Base-by-base conservation (phyloP, 768 basidiomycete genomes). In the Termitomyces titanicus region DNA sequence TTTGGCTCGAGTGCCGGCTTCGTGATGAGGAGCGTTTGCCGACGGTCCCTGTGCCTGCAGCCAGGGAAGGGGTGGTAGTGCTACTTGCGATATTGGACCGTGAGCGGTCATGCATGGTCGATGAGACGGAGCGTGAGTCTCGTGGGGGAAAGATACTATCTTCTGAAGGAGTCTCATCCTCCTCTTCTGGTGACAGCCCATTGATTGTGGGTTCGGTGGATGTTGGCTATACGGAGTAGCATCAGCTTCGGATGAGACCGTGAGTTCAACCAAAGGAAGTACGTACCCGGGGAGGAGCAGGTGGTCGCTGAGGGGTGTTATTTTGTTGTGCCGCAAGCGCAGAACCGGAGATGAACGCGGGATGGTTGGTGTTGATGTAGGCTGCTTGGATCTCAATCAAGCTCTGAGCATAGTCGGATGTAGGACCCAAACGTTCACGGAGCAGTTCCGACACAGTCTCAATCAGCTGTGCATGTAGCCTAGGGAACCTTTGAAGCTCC, bases 311-410 rank as follows among this genome's bases (percentile, higher is more conserved):
- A 24, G 70, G 77, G 11, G 69, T 64, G 33, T 64, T 60, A 27
- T 73, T 68, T 50, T 82, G 76, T 61, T 82, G 79, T 49, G 84
- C 78, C 55, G 83, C 82, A 10, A 77, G 67, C 40, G 88, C 82
- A 34, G 90, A 89, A 10, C 90, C 89, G 18, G 88, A 78, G 54
- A 95, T 86, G 71, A 98, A 98, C 31, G 91, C 83, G 6, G 97
- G 97, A 68, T 99, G 97, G 69, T 98, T 98, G 54, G 95, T 98
- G 70, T 99, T 99, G 79, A 99, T 98, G 68, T 99, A 99, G 11
- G 97, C 95, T 1, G 94, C 94, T 71, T 99, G 97, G 47, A 99
- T 99, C 63, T 88, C 85, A 63, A 99, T 98, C 64, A 99, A 77
- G 66, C 92, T 94, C 62, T 93, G 90, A 0, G 95, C 89, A 70